Evolutionary conservation across 2,329 filamentous ascomycete species (phyloP).

Genomic region (Fulvia fulva): DNA sequence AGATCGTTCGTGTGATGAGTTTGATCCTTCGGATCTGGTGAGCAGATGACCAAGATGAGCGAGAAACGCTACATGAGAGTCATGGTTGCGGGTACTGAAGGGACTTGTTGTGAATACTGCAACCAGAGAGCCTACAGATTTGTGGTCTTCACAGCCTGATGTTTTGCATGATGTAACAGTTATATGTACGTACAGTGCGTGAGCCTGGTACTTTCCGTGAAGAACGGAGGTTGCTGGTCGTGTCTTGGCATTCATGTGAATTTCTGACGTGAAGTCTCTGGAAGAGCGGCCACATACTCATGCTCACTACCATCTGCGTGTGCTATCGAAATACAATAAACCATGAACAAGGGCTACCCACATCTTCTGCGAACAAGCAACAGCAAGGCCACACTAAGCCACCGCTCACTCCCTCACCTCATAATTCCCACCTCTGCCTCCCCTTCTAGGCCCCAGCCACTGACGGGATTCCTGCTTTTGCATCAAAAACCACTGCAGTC

Average conservation of each 20-base stretch:
- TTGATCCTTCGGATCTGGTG: neutral
- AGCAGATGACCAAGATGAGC: neutral
- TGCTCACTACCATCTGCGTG: too few relatives aligned
- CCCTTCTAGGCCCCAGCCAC: neutral
- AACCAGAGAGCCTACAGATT: neutral
- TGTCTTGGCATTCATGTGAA: too few relatives aligned
- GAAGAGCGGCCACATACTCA: too few relatives aligned
- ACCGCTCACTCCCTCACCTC: too few relatives aligned
- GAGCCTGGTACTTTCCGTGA: too few relatives aligned
- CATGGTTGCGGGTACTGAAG: neutral
- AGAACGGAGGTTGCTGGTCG: too few relatives aligned
- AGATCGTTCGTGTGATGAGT: neutral
- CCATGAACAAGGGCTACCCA: too few relatives aligned
- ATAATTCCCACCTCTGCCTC: neutral
- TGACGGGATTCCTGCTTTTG: neutral
- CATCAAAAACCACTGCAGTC: too few relatives aligned
- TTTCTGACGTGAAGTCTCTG: too few relatives aligned
- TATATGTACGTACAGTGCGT: neutral
- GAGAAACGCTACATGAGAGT: neutral
- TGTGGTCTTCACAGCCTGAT: neutral
- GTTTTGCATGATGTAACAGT: neutral
- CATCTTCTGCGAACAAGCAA: too few relatives aligned
- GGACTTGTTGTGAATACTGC: neutral
- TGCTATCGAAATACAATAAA: too few relatives aligned
- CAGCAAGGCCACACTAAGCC: too few relatives aligned